These are phyloP conservation scores for Schwanniomyces yamadae DNA, from an alignment of 805 yeast genomes.

Conservation along the genomic window DNA sequence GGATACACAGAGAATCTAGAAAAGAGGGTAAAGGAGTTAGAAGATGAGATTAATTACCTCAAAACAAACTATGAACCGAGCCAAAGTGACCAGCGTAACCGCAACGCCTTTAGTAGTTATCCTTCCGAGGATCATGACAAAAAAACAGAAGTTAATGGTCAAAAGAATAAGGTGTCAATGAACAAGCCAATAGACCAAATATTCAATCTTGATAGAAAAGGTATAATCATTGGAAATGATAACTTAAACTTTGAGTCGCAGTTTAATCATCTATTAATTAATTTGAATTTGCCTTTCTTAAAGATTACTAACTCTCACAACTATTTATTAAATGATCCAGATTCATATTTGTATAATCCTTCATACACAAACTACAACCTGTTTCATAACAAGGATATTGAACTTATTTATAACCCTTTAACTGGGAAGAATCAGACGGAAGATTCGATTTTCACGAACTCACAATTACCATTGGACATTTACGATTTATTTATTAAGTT, in stretches of 20 bases:
- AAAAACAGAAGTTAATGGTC: background rate
- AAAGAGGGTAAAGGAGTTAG: constrained; percentile 56
- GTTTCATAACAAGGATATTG: constrained; percentile 36
- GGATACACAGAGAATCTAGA: constrained; percentile 80
- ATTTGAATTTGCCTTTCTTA: constrained; percentile 42
- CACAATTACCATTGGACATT: constrained; percentile 37
- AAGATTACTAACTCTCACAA: constrained; percentile 46
- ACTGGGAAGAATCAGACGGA: constrained; percentile 26
- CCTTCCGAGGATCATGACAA: too few species aligned
- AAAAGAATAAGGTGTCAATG: constrained; percentile 7
- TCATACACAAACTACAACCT: constrained; percentile 36
- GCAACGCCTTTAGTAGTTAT: too few species aligned
- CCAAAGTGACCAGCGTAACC: too few species aligned
- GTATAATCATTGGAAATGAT: constrained; percentile 45
- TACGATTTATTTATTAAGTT: constrained; percentile 44
- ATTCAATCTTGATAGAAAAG: constrained; percentile 42
- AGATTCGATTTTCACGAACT: constrained; percentile 16
- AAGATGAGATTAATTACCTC: constrained; percentile 51
- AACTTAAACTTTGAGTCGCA: constrained; percentile 46
- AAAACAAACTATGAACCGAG: constrained; percentile 14
- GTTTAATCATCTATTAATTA: constrained; percentile 43
- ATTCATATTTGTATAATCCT: constrained; percentile 42
- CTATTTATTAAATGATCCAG: constrained; percentile 39
- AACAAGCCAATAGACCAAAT: constrained; percentile 47
- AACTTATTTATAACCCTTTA: constrained; percentile 39